These are phyloP conservation scores for Wickerhamomyces strasburgensis DNA, from an alignment of 805 yeast species.

Conservation along the genomic window DNA sequence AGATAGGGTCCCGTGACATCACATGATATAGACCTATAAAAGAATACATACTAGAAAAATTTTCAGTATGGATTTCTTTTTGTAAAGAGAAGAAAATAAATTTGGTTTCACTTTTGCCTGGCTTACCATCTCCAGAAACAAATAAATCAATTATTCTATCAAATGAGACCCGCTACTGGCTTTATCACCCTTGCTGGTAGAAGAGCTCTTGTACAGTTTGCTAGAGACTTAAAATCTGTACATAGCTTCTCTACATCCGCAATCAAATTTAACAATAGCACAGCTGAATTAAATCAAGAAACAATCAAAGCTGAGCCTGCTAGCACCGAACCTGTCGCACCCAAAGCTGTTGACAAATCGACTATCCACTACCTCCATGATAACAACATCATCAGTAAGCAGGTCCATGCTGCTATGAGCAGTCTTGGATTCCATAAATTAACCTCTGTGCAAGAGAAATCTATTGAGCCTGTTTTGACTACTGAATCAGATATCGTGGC, in stretches of 20 bases:
- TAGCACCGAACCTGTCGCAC: conserved; percentile 1
- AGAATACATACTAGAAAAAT: too few relatives aligned
- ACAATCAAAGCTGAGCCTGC: conserved; percentile 1
- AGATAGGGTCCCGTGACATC: too few relatives aligned
- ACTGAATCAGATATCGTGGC: conserved; percentile 67
- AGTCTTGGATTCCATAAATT: conserved; percentile 45
- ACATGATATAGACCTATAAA: too few relatives aligned
- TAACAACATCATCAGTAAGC: conserved; percentile 25
- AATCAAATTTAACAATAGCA: not conserved
- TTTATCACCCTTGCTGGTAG: conserved; percentile 4
- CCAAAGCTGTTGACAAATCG: conserved; percentile 5
- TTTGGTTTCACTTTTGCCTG: too few relatives aligned
- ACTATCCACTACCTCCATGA: conserved; percentile 24
- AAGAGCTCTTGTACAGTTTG: conserved; percentile 8
- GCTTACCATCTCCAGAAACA: too few relatives aligned
- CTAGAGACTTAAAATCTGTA: conserved; percentile 2
- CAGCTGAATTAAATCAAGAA: not conserved
- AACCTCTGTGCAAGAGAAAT: conserved; percentile 65
- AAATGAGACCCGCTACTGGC: conserved; percentile 4
- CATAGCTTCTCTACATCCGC: conserved; percentile 4
- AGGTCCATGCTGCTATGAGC: conserved; percentile 31
- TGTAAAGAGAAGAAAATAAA: too few relatives aligned
- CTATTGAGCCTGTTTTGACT: conserved; percentile 53
- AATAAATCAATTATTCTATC: not conserved
- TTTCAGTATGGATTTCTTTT: too few relatives aligned